A percentile compares a stretch with the other conserved stretches of the same genome.
These are phyloP conservation scores for Hydnomerulius pinastri DNA, from an alignment of 768 basidiomycete species.

Conservation along the genomic window DNA sequence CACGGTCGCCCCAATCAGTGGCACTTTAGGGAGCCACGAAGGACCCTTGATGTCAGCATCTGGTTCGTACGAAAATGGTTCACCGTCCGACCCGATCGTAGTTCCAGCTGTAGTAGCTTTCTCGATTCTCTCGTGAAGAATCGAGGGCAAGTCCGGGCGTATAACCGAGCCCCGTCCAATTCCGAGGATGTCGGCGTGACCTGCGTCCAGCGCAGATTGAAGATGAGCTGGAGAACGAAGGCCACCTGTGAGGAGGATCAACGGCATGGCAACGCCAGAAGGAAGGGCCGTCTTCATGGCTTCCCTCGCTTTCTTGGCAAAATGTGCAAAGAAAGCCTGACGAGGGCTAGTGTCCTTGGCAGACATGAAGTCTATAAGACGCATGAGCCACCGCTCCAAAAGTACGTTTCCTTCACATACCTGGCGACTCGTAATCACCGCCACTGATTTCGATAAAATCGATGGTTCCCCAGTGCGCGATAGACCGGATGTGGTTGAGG, in stretches of 20 bases:
- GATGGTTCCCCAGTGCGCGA: constrained; percentile 63
- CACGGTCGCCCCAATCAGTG: constrained; percentile 65
- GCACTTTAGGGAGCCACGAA: constrained; percentile 45
- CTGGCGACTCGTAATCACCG: constrained; percentile 80
- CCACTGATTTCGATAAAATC: constrained; percentile 91
- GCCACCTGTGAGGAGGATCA: constrained; percentile 82
- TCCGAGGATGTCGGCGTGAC: constrained; percentile 75
- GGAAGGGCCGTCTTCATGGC: constrained; percentile 40
- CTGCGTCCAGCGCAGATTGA: constrained; percentile 48
- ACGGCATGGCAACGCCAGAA: constrained; percentile 40
- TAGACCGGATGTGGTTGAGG: constrained; percentile 57
- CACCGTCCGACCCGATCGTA: constrained; percentile 21
- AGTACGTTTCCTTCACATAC: constrained; percentile 36
- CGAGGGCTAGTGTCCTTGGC: constrained; percentile 36
- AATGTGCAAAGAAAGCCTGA: constrained; percentile 73
- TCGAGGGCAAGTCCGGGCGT: constrained; percentile 58
- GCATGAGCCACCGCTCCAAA: not conserved
- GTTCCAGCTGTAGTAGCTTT: constrained; percentile 2
- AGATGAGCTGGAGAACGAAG: constrained; percentile 62
- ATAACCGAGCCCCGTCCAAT: constrained; percentile 69
- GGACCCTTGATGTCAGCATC: constrained; percentile 20
- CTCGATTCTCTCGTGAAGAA: constrained; percentile 28
- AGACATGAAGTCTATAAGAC: constrained; percentile 46
- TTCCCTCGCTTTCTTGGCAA: constrained; percentile 57
- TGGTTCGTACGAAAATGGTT: constrained; percentile 44